phyloP scores from a whole-genome alignment of 352 stramenopile genomes.

The Paralagenidium karlingii region DNA sequence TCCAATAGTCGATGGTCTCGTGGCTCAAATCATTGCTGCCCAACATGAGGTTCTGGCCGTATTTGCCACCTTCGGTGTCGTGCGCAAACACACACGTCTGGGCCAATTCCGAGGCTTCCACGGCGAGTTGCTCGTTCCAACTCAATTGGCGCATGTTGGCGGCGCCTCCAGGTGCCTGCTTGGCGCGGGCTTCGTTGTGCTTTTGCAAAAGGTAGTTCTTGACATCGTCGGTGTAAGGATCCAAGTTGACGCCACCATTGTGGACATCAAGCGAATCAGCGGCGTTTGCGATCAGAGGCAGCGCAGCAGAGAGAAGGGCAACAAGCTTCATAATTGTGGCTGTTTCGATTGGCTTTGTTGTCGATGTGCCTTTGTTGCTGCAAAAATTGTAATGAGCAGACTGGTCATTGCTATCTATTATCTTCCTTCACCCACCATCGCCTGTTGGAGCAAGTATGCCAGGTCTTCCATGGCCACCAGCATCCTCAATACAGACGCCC shows the following conservation, averaged over 20 bases:
- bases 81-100: constrained; percentile 23
- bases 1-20: constrained; percentile 13
- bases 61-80: constrained; percentile 21
- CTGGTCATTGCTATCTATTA: too few species aligned
- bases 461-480: too few species aligned
- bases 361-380: too few species aligned
- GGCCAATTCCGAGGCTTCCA: constrained; percentile 21
- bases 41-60: constrained; percentile 27
- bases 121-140: constrained; percentile 21
- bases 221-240: constrained; percentile 15
- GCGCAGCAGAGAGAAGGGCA: too few species aligned
- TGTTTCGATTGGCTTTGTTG: too few species aligned
- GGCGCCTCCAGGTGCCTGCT: constrained; percentile 9
- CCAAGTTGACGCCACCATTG: constrained; percentile 20
- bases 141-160: constrained; percentile 23
- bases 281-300: too few species aligned
- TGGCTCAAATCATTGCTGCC: constrained; percentile 11
- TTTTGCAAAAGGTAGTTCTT: constrained; percentile 17
- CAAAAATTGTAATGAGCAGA: too few species aligned
- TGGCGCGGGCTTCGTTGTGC: constrained; percentile 20
- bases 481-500: too few species aligned
- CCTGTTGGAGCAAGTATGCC: too few species aligned
- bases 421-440: too few species aligned
- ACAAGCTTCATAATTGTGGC: too few species aligned
- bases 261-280: constrained; percentile 10